A percentile compares a stretch with the other conserved stretches of the same genome.
Evolutionary conservation across 331 rosid species (phyloP).

Genomic region (Quercus phellos): DNA sequence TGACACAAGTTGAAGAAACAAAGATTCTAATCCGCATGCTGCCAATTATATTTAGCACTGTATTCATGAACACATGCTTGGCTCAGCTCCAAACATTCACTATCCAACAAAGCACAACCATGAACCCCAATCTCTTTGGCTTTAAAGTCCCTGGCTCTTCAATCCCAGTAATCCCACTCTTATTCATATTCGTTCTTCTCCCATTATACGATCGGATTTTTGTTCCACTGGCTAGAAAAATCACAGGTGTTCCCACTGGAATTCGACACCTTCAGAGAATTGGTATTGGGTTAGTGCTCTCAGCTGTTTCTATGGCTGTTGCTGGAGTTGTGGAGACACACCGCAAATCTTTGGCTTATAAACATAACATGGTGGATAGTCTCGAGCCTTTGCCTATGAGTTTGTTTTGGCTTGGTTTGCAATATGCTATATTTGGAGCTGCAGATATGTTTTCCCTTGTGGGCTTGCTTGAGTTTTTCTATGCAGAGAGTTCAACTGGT

Average conservation of each 20-base stretch:
- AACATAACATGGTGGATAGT: conserved; percentile 63
- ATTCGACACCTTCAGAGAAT: conserved; percentile 76
- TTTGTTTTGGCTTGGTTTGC: conserved; percentile 62
- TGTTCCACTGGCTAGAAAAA: conserved; percentile 63
- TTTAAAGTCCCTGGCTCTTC: conserved; percentile 69
- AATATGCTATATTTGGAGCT: conserved; percentile 64
- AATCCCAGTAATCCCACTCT: conserved; percentile 63
- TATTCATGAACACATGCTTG: conserved; percentile 75
- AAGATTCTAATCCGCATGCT: conserved; percentile 80
- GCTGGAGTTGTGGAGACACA: conserved; percentile 52
- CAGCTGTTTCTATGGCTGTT: conserved; percentile 60
- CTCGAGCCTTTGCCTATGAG: conserved; percentile 62
- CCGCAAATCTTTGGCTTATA: conserved; percentile 42
- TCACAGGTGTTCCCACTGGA: conserved; percentile 73
- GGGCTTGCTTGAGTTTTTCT: conserved; percentile 80
- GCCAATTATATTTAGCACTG: conserved; percentile 72
- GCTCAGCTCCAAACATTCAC: conserved; percentile 86
- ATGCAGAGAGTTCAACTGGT: conserved; percentile 57
- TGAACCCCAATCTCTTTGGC: conserved; percentile 44
- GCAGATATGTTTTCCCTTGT: conserved; percentile 66
- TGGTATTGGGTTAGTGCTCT: conserved; percentile 64
- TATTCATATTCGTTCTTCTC: conserved; percentile 47
- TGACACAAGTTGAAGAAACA: conserved; percentile 86
- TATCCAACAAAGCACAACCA: conserved; percentile 63
- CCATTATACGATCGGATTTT: conserved; percentile 61